Evolutionary conservation across 257 asterid species (phyloP), one percentile per base, ranked within the genome.

Genomic region (Ocimum tenuiflorum): DNA sequence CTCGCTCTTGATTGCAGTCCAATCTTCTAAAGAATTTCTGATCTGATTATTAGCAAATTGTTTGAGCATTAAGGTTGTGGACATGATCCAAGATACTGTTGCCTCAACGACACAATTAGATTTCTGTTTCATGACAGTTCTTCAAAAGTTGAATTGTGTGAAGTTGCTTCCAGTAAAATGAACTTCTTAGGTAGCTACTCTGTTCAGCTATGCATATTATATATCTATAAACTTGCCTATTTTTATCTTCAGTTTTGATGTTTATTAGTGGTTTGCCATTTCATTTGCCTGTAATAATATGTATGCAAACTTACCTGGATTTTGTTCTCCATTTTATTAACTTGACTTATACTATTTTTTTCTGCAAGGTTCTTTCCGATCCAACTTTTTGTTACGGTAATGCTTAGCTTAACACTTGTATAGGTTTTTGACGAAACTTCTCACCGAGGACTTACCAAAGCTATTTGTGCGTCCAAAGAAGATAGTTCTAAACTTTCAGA

Each of bases 401-500:
- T 7, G 56, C 73, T 69, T 55, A 62, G 48, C 68, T 24, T 42
- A 47, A 49, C 19, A 12, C 65, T 60, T 67, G 53, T 13, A 17
- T 88, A 94, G 97, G 99, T 94, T 94, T 72, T 68, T 90, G 80
- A 89, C 73, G 6, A 90, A 92, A 75, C 96, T 92, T 77, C 94
- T 92, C 61, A 87, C 99, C 0, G 95, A 83, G 86, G 99, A 92
- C 77, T 78, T 92, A 72, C 99, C 99, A 39, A 83, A 82, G 69
- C 83, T 92, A 67, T 92, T 92, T 72, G 99, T 92, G 71, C 97
- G 99, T 35, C 99, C 99, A 5, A 92, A 86, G 72, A 92, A 92
- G 73, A 87, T 92, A 73, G 96, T 89, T 53, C 79, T 92, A 29
- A 91, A 92, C 80, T 89, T 92, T 76, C 95, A 89, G 78, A 92